These are phyloP conservation scores for Cercospora sp. DNA, from an alignment of 2,329 filamentous ascomycete species.

Conservation along the genomic window DNA sequence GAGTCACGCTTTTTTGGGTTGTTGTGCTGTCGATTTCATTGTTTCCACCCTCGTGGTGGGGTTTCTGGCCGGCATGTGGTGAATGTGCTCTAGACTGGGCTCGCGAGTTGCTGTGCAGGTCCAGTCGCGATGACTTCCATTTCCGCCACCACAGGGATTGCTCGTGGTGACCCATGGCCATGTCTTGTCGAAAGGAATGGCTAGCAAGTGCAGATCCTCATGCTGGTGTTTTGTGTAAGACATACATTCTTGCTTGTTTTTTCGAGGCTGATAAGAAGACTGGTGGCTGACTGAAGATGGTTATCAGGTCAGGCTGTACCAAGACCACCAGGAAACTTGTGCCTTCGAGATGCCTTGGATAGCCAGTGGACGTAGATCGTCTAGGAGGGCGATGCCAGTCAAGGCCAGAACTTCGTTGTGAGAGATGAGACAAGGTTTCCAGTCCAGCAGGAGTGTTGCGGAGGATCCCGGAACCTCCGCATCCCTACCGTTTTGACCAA, in stretches of 20 bases:
- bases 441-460: background rate
- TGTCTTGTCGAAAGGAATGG: background rate
- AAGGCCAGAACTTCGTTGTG: background rate
- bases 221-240: background rate
- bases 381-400: background rate
- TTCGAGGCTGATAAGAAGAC: background rate
- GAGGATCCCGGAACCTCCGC: background rate
- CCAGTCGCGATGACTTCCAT: background rate
- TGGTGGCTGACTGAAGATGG: too few species aligned
- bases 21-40: background rate
- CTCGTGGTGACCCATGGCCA: slow-evolving; percentile 8
- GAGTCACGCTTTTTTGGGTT: background rate
- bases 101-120: background rate
- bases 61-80: background rate
- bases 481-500: background rate
- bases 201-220: background rate
- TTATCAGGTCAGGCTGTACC: background rate
- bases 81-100: background rate
- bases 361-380: background rate
- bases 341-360: background rate
- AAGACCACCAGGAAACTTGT: background rate
- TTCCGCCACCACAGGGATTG: slow-evolving; percentile 14
- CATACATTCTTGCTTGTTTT: background rate
- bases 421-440: background rate
- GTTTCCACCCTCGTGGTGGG: background rate